Evolutionary conservation across 768 basidiomycete species (phyloP), one percentile per base, ranked within the genome.

Genomic region (Gautieria morchelliformis): DNA sequence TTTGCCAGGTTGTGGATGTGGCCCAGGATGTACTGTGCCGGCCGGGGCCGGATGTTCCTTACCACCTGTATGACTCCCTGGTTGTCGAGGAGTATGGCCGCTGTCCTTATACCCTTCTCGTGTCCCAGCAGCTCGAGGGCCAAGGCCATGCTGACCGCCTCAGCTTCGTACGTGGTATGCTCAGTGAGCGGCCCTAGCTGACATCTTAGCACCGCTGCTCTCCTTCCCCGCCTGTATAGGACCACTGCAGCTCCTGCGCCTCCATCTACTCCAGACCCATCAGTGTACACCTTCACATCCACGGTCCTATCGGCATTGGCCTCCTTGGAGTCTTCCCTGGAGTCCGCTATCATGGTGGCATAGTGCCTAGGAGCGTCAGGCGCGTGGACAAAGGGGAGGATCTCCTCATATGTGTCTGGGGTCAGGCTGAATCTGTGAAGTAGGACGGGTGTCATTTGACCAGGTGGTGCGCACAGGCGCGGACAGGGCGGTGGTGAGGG

Each of bases 261-360:
- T 4, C 22, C 19, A 10, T 49, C 24, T 12, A 10, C 12, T 5
- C 47, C 47, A 6, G 47, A 49, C 9, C 9, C 24, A 22, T 68
- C 63, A 22, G 59, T 57, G 58, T 61, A 67, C 1, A 69, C 45
- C 14, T 55, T 35, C 27, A n/a, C 32, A 14, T 0, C 14, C 6
- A 6, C 47, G 4, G 6, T 24, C 9, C 24, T 6, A 5, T 8
- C 22, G 6, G 20, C 20, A 5, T 17, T 5, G 17, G 9, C 47
- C 5, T 19, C 30, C 12, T 17, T 49, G 22, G 62, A 53, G 1
- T 46, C 53, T 22, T 64, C 48, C 19, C 42, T 52, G 7, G 35
- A n/a, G 1, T 2, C 3, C 19, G 57, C 49, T 1, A 64, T 63
- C 0, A n/a, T 20, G 0, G 19, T 59, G 58, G 60, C 52, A 15